Conservation (phyloP, 345 rosid species). For the Zanthoxylum bungeanum region DNA sequence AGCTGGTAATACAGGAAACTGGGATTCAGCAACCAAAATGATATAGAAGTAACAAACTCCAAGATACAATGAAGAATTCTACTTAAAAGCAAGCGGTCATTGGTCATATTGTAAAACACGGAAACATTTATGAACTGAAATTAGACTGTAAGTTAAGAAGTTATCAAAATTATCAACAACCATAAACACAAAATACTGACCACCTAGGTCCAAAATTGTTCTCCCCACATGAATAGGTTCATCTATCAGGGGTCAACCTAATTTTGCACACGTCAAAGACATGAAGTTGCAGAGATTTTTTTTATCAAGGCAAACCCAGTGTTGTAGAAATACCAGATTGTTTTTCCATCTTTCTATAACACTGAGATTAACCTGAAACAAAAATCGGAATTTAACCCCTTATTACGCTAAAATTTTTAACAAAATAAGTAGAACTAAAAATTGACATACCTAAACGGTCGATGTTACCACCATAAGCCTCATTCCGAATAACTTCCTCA, state of each 20-base stretch:
- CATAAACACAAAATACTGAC: background rate
- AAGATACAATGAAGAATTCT: slow-evolving; percentile 1
- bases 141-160: background rate
- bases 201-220: background rate
- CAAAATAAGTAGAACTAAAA: background rate
- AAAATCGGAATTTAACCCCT: background rate
- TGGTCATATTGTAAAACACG: background rate
- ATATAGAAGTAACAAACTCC: slow-evolving; percentile 2
- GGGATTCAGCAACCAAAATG: slow-evolving; percentile 13
- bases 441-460: slow-evolving; percentile 71
- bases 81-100: background rate
- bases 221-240: background rate
- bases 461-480: slow-evolving; percentile 73
- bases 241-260: background rate
- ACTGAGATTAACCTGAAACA: background rate
- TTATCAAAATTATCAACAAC: background rate
- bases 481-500: slow-evolving; percentile 82
- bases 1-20: slow-evolving; percentile 52
- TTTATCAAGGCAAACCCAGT: background rate
- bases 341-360: background rate
- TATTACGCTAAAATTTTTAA: too few species aligned
- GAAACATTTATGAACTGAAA: too few species aligned
- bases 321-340: background rate
- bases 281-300: background rate
- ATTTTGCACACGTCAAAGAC: background rate